These are phyloP conservation scores for Berberis thunbergii DNA, from an alignment of 164 flowering plant species.

Conservation along the genomic window DNA sequence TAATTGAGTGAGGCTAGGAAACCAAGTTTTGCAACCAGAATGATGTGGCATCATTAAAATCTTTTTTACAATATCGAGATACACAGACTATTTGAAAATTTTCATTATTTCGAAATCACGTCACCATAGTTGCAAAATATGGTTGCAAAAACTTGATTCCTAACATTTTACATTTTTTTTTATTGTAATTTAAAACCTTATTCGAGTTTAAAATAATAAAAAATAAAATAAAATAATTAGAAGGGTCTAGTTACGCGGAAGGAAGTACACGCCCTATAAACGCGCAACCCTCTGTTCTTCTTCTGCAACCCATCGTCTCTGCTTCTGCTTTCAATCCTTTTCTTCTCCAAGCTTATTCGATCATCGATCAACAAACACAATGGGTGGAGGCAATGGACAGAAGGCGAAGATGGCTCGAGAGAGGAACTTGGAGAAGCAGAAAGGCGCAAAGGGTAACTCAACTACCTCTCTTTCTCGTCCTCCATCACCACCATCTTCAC, in stretches of 20 bases:
- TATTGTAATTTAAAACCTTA: not conserved
- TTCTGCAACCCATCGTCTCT: not conserved
- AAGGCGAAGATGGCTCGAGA: constrained; percentile 78
- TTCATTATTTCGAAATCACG: too few relatives aligned
- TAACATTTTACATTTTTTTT: too few relatives aligned
- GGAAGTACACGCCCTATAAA: too few relatives aligned
- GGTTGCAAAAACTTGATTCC: too few relatives aligned
- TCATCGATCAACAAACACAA: constrained; percentile 7
- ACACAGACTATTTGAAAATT: too few relatives aligned
- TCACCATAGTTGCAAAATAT: too few relatives aligned
- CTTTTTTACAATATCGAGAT: too few relatives aligned
- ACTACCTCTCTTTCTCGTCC: not conserved
- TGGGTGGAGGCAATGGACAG: constrained; percentile 85
- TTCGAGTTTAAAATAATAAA: not conserved
- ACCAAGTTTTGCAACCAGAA: too few relatives aligned
- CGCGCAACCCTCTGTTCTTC: not conserved
- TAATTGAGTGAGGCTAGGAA: too few relatives aligned
- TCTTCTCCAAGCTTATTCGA: not conserved
- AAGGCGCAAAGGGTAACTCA: constrained; percentile 34
- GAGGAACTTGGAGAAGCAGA: constrained; percentile 54
- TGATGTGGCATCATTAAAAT: too few relatives aligned
- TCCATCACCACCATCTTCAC: not conserved
- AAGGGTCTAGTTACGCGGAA: too few relatives aligned
- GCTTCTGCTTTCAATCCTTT: not conserved
- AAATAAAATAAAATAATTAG: not conserved